These are phyloP conservation scores for Colletotrichum sojae DNA, from an alignment of 2,329 filamentous ascomycete species.

Conservation along the genomic window DNA sequence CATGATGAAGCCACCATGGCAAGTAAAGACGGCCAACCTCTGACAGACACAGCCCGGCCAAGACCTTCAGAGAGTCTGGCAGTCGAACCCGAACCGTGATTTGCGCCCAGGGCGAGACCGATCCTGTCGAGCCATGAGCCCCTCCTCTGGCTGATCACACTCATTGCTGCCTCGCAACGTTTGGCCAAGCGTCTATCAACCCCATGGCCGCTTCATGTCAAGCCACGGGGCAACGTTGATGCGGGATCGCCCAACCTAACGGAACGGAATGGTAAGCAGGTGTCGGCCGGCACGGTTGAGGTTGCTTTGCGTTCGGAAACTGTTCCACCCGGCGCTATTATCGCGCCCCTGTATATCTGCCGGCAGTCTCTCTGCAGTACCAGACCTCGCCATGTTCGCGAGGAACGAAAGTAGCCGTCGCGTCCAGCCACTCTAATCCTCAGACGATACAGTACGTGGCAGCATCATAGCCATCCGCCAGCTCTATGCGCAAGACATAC, in stretches of 20 bases:
- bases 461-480: background rate
- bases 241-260: background rate
- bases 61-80: constrained; percentile 19
- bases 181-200: constrained; percentile 11
- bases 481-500: background rate
- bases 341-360: background rate
- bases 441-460: background rate
- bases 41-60: constrained; percentile 34
- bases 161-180: background rate
- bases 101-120: constrained; percentile 9
- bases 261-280: background rate
- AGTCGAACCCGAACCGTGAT: background rate
- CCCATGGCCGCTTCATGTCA: background rate
- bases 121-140: constrained; percentile 9
- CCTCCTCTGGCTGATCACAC: constrained; percentile 19
- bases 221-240: background rate
- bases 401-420: background rate
- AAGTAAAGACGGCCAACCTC: background rate
- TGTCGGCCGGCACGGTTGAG: background rate
- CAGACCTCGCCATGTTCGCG: background rate
- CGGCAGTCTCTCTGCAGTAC: constrained; percentile 8
- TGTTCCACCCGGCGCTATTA: constrained; percentile 9
- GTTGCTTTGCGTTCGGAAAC: constrained; percentile 11
- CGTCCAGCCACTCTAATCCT: background rate
- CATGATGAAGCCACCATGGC: background rate